phyloP scores from a whole-genome alignment of 805 yeast genomes.

The Candida stauntonica region DNA sequence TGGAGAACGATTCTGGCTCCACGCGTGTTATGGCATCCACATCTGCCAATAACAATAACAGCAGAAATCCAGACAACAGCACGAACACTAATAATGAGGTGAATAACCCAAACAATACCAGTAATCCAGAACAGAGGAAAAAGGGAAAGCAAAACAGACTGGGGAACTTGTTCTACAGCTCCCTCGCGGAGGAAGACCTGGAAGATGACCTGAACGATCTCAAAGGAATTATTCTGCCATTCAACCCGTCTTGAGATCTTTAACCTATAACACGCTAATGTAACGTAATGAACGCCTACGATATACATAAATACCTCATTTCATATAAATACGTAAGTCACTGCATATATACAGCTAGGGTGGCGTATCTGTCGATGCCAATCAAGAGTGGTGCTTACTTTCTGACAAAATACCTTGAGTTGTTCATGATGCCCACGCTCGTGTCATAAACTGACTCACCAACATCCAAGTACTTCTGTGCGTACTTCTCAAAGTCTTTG shows the following conservation, averaged over 20 bases:
- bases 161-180: slow-evolving; percentile 10
- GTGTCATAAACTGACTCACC: slow-evolving; percentile 86
- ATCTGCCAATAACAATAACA: neutral
- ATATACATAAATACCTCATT: neutral
- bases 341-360: neutral
- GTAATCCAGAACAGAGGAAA: neutral
- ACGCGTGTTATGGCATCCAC: neutral
- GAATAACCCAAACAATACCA: neutral
- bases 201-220: slow-evolving; percentile 20
- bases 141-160: neutral
- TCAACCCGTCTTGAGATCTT: slow-evolving; percentile 22
- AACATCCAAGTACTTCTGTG: slow-evolving; percentile 63
- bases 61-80: neutral
- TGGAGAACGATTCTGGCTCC: slow-evolving; percentile 3
- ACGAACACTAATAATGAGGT: too few species aligned
- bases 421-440: slow-evolving; percentile 61
- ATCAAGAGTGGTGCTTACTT: slow-evolving; percentile 32
- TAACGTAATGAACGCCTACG: neutral
- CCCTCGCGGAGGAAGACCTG: slow-evolving; percentile 20
- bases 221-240: slow-evolving; percentile 22
- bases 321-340: neutral
- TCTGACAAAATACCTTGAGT: slow-evolving; percentile 71
- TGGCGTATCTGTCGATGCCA: too few species aligned
- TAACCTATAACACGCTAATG: neutral
- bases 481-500: slow-evolving; percentile 44